Conservation (phyloP, 73 alveolate species). For the Symbiodinium pilosum region DNA sequence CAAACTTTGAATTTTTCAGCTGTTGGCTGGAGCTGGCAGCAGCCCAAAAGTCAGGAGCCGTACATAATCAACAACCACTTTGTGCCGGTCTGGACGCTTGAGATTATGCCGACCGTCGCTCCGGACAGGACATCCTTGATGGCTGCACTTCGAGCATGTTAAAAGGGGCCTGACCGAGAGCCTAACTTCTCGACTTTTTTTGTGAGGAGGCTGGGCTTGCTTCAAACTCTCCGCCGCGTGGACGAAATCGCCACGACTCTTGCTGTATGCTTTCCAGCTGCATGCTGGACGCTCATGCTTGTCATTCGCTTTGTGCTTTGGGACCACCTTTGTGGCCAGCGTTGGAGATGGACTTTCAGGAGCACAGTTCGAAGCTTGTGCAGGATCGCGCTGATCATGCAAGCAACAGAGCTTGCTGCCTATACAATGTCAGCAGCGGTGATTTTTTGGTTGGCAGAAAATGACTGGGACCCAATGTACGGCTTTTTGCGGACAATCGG, state of each 20-base stretch:
- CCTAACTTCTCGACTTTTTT: neutral
- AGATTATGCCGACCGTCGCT: neutral
- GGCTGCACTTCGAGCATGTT: neutral
- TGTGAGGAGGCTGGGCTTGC: neutral
- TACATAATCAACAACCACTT: slow-evolving; percentile 52
- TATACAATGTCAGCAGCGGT: neutral
- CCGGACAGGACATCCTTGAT: slow-evolving; percentile 18
- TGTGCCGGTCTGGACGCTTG: slow-evolving; percentile 64
- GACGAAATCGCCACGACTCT: neutral
- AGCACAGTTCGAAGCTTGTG: slow-evolving; percentile 27
- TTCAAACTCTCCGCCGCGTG: neutral
- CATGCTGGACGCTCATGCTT: neutral
- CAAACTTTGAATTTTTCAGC: no score
- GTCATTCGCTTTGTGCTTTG: neutral
- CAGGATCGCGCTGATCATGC: slow-evolving; percentile 14
- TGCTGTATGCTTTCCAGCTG: neutral
- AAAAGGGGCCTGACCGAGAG: no score
- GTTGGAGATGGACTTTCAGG: slow-evolving; percentile 23
- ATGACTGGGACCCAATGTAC: neutral
- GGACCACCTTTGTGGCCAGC: slow-evolving; percentile 6
- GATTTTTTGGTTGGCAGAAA: neutral
- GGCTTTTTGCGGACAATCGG: neutral
- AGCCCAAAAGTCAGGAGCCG: slow-evolving; percentile 38
- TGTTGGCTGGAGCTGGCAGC: neutral
- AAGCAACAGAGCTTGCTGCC: neutral